Evolutionary conservation across 108 stramenopile species (phyloP), one percentile per base, ranked within the genome.

Genomic region (Nitzschia inconspicua): DNA sequence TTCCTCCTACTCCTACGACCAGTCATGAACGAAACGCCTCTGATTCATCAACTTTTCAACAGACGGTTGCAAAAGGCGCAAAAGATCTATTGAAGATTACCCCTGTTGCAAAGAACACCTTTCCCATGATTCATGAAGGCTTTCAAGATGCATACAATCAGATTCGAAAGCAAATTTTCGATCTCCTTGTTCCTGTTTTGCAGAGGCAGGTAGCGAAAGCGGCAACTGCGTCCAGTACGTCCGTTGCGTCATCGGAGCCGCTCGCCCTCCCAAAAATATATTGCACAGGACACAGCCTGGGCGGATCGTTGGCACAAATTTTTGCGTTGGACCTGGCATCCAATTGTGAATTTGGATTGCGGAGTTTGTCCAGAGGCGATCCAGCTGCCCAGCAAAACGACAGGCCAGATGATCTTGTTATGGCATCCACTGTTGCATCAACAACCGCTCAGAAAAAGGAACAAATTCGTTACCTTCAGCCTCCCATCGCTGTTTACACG

Each of bases 261-360:
- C 42, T 90, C n/a, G 77, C 77, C 18, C 62, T 88, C 8, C 90
- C 90, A 2, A 91, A 91, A 51, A 82, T 88, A 7, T 91, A 88
- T 44, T 60, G 81, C 14, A 86, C 85, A 10, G 90, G 90, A 18
- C 90, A 91, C 56, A 71, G 68, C 9, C 62, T 84, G 18, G 88
- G 88, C 16, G 88, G 88, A 29, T 72, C 79, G 18, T 40, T 88
- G 4, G 84, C 79, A 0, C 90, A 91, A 53, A 67, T 91, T 10
- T 54, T 91, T 44, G 86, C 86, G 2, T 36, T 91, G 35, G 90
- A 91, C 52, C 60, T 91, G 27, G 82, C 86, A 4, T 73, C 80
- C 41, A 91, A 91, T 48, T 82, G 82, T 68, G 86, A 83, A 35
- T 47, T 86, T 19, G 63, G 82, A 19, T 55, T 90, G 13, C 63